Evolutionary conservation across 1,139 yeast genomes (phyloP), one percentile per base, ranked within the genome.

Genomic region (Blastobotrys raffinosifermentans): DNA sequence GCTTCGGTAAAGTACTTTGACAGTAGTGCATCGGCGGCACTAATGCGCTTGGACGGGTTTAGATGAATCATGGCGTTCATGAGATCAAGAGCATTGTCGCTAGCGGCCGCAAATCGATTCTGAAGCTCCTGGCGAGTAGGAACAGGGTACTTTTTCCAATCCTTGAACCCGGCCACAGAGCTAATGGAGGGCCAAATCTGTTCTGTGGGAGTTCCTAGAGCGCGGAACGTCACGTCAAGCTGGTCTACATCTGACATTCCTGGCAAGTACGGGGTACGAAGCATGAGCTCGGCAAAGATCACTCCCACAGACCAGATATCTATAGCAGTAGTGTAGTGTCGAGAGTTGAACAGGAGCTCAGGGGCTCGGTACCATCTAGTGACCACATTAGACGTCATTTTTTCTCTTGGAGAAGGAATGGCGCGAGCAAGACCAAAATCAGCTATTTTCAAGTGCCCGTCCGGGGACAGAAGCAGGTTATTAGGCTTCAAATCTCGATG

Each of bases 291-390:
- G 0, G 97, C 97, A 66, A 87, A 89, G n/a, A 91, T 89, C 4
- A 85, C 76, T 1, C 98, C 98, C 14, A 87, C 79, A 0, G 96
- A 84, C 98, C 98, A 91, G 2, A 86, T 69, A 60, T 91, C 98
- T 2, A 91, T 75, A 0, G 94, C 95, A 2, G 75, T 78, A 0
- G 95, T 83, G 54, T 91, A 91, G 56, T 86, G 94, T 38, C 77
- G 73, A 1, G 96, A 89, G 0, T 96, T 96, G 56, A 89, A 80
- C 27, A 91, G 63, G 35, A 91, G 66, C 53, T 91, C 98, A 0
- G 98, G 98, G 0, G 97, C 94, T 39, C 97, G 67, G 61, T 91
- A 91, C 98, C 98, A 91, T 44, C 97, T 67, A 2, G 99, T 91
- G 2, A 91, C 99, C 7, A 91, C 98, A 47, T 89, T 89, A 1